Evolutionary conservation across 495 filamentous ascomycete species (phyloP).

Genomic region (Penicillium fimorum): DNA sequence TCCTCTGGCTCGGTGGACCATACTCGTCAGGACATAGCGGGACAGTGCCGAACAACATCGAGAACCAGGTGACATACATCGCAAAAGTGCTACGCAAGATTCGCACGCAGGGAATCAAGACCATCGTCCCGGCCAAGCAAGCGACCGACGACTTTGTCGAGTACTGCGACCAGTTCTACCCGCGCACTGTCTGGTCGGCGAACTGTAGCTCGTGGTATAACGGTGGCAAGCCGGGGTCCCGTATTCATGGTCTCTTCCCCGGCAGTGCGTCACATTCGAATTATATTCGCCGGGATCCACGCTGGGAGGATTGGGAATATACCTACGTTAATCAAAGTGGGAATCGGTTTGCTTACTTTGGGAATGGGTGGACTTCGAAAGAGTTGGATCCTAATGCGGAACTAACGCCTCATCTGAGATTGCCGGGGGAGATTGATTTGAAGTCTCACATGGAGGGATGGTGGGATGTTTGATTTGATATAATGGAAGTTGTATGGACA

Average conservation of each 20-base stretch:
- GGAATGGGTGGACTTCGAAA: constrained; percentile 53
- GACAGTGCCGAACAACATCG: constrained; percentile 51
- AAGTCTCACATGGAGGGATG: constrained; percentile 50
- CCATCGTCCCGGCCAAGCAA: constrained; percentile 50
- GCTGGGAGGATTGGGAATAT: constrained; percentile 76
- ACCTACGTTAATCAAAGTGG: constrained; percentile 47
- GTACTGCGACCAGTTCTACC: constrained; percentile 61
- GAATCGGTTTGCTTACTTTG: constrained; percentile 59
- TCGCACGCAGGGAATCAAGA: constrained; percentile 59
- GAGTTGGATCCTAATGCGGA: constrained; percentile 40
- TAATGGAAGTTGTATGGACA: too few species aligned
- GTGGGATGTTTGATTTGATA: constrained; percentile 44
- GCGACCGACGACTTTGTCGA: constrained; percentile 64
- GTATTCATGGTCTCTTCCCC: constrained; percentile 65
- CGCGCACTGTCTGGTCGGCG: constrained; percentile 55
- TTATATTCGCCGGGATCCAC: constrained; percentile 54
- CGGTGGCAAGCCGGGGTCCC: constrained; percentile 53
- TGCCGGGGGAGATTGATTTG: constrained; percentile 46
- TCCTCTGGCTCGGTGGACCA: constrained; percentile 54
- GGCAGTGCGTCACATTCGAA: constrained; percentile 60
- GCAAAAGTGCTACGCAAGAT: constrained; percentile 64
- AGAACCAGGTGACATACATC: constrained; percentile 59
- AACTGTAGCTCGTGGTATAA: constrained; percentile 73
- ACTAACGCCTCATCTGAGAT: constrained; percentile 50
- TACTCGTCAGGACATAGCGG: constrained; percentile 50